Conservation (phyloP, 2,329 filamentous ascomycete genomes). For the Apiospora malaysiana region DNA sequence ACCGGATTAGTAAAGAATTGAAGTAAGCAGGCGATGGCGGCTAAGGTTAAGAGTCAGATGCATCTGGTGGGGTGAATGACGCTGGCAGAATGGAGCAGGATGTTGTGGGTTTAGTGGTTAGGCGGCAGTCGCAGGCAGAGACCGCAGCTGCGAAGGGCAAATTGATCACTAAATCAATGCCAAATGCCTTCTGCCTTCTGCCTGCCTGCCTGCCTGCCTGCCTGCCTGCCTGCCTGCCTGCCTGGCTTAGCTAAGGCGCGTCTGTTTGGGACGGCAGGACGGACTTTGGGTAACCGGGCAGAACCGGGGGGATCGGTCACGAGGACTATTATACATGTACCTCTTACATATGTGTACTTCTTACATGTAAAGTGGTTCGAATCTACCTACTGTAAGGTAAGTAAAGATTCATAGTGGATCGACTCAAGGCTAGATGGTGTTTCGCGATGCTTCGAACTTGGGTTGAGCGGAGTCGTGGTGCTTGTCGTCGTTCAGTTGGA, state of each 20-base stretch:
- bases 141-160: background rate
- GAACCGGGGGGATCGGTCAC: background rate
- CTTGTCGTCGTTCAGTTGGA: background rate
- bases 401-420: background rate
- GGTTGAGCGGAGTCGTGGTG: background rate
- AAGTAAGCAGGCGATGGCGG: background rate
- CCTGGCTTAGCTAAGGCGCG: background rate
- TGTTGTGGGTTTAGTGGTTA: background rate
- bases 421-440: background rate
- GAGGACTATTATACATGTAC: background rate
- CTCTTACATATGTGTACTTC: background rate
- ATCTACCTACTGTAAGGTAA: background rate
- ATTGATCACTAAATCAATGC: background rate
- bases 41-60: background rate
- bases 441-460: background rate
- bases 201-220: too few relatives aligned
- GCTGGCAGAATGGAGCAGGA: conserved; percentile 6
- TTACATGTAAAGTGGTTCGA: background rate
- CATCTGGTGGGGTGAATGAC: background rate
- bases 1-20: background rate
- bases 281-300: too few relatives aligned
- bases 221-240: too few relatives aligned
- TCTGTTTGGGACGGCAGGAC: background rate
- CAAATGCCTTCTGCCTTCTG: background rate
- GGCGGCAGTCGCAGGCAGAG: conserved; percentile 13